Evolutionary conservation across 768 basidiomycete species (phyloP).

Genomic region (Mrakia hoshinonis): DNA sequence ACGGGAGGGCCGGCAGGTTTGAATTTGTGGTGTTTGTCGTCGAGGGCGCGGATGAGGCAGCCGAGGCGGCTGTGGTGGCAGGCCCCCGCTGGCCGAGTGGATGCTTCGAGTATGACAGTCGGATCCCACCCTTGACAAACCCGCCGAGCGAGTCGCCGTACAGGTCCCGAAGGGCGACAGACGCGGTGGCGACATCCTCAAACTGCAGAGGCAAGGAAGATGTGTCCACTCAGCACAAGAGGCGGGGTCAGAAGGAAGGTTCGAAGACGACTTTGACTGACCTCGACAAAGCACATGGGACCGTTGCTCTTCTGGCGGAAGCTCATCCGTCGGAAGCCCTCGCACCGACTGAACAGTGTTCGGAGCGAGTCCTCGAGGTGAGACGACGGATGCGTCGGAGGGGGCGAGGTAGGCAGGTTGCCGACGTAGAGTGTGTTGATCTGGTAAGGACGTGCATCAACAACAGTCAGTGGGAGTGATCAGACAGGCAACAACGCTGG

Average conservation of each 20-base stretch:
- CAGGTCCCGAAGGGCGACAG: slow-evolving; percentile 76
- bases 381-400: slow-evolving; percentile 58
- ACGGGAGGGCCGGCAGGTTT: slow-evolving; percentile 5
- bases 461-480: slow-evolving; percentile 12
- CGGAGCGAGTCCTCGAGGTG: slow-evolving; percentile 80
- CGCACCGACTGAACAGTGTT: slow-evolving; percentile 65
- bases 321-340: slow-evolving; percentile 83
- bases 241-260: not conserved
- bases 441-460: slow-evolving; percentile 37
- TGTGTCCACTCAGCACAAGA: slow-evolving; percentile 17
- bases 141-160: slow-evolving; percentile 88
- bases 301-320: slow-evolving; percentile 95
- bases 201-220: slow-evolving; percentile 55
- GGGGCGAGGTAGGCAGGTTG: slow-evolving; percentile 75
- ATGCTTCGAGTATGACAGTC: slow-evolving; percentile 95
- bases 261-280: slow-evolving; percentile 38
- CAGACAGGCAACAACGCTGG: not conserved
- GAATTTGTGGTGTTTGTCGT: not conserved
- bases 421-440: slow-evolving; percentile 99
- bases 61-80: not conserved
- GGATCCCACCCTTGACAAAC: slow-evolving; percentile 90
- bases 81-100: slow-evolving; percentile 59
- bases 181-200: slow-evolving; percentile 75
- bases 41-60: not conserved
- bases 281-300: slow-evolving; percentile 99